phyloP scores from a whole-genome alignment of 768 basidiomycete species.

The Candolleomyces aberdarensis region DNA sequence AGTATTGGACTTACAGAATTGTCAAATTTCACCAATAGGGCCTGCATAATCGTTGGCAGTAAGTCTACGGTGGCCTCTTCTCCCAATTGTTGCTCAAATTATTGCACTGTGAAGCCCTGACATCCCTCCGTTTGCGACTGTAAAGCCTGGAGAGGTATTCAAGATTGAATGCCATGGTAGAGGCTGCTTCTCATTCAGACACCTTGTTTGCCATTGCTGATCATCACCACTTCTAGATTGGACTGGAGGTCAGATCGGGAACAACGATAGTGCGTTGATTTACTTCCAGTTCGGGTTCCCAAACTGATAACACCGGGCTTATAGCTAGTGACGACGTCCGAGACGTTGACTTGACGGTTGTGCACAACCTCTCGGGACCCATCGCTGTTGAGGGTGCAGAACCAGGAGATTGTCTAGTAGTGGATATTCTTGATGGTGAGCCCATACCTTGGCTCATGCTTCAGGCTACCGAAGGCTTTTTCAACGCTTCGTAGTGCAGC shows the following conservation, averaged over 20 bases:
- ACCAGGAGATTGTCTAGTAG: constrained; percentile 76
- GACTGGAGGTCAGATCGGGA: constrained; percentile 78
- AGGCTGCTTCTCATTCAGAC: constrained; percentile 8
- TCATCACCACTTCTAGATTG: constrained; percentile 47
- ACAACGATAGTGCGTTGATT: constrained; percentile 59
- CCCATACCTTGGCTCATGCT: neutral
- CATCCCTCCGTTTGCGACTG: constrained; percentile 58
- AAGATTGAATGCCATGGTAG: constrained; percentile 67
- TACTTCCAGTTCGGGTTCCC: neutral
- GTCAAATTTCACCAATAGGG: constrained; percentile 34
- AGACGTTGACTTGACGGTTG: constrained; percentile 59
- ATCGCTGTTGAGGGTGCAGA: constrained; percentile 73
- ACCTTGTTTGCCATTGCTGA: neutral
- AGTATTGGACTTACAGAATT: neutral
- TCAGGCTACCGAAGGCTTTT: neutral
- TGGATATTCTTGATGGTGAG: constrained; percentile 75
- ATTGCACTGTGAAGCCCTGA: constrained; percentile 40
- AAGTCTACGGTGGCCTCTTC: constrained; percentile 21
- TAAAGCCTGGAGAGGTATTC: constrained; percentile 67
- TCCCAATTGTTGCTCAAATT: constrained; percentile 15
- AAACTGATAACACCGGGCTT: neutral
- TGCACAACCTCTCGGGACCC: constrained; percentile 77
- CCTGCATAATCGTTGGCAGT: constrained; percentile 76
- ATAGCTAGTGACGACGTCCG: constrained; percentile 65
- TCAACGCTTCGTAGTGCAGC: constrained; percentile 39